Base-by-base conservation (phyloP, 1,284 basidiomycete species). In the Apiotrichum laibachii region DNA sequence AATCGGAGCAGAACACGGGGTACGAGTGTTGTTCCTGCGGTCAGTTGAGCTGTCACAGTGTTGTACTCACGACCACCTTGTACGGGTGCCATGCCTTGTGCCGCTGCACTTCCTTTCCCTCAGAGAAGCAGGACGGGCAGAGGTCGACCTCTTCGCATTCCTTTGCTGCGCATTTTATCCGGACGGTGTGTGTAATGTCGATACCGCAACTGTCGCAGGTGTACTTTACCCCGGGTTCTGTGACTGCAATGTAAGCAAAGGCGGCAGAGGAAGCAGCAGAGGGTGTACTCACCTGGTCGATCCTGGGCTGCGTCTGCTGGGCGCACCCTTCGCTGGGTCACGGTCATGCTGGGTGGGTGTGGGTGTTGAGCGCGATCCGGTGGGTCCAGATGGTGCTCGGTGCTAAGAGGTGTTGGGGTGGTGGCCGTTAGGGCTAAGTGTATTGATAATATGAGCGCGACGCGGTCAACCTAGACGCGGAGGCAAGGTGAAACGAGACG, bases 1-100 rank as follows among this genome's bases (percentile, higher is more conserved):
- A 99, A 73, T 96, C 92, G 61, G 89, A 86, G 15, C 86, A 85
- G 71, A 97, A 96, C 71, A 99, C 96, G 6, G 95, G 95, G 75
- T 95, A 92, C 10, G 92, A 92, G 73, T 95, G 90, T 69, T 96
- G 85, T 81, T 96, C 93, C 90, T 97, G 75, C 12, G 44, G 21
- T 5, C 18, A 54, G 10, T 49, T 53, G 8, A 39, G 10, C n/a
- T 5, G 42, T 43, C n/a, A n/a, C n/a, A 31, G 26, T 16, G 33
- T 10, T 15, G 31, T 26, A 79, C 82, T 77, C 77, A 94, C 92
- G 63, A 98, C 89, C 55, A 99, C 88, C 57, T 92, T 89, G 77
- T 99, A 99, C 57, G 88, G 82, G 79, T 99, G 96, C 67, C 86
- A 85, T 56, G 89, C 85, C 76, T 90, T 90, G 76, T 99, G 95